Conservation (phyloP, 1,284 basidiomycete genomes). For the Trichosporon sp. region DNA sequence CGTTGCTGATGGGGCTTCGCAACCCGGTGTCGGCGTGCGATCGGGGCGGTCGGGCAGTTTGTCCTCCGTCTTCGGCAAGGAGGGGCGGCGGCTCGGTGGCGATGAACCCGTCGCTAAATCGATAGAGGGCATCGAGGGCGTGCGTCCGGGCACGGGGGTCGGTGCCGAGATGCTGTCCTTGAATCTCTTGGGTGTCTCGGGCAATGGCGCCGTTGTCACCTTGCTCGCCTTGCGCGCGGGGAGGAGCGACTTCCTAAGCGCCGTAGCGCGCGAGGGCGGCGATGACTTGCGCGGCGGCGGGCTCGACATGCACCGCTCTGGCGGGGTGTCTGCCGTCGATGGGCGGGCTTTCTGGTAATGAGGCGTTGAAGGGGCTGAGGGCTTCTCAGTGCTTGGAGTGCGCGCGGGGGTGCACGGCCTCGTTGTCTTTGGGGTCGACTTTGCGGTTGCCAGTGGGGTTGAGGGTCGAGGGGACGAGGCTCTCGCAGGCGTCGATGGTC, state of each 20-base stretch:
- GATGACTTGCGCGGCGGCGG: neutral
- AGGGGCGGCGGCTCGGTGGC: neutral
- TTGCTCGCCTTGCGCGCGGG: neutral
- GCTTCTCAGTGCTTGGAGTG: neutral
- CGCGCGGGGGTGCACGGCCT: constrained; percentile 6
- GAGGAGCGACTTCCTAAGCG: neutral
- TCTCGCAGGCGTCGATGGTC: too few species aligned
- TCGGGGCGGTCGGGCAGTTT: too few species aligned
- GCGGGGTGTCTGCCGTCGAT: neutral
- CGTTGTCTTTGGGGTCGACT: neutral
- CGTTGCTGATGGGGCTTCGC: neutral
- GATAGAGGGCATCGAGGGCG: neutral
- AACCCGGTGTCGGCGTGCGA: too few species aligned
- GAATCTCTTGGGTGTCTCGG: neutral
- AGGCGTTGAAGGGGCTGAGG: neutral
- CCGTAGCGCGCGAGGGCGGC: neutral
- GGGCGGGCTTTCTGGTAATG: neutral
- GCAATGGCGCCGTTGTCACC: neutral
- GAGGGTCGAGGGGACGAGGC: neutral
- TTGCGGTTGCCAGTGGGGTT: neutral
- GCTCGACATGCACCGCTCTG: neutral
- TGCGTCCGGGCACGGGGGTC: neutral
- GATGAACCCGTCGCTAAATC: neutral
- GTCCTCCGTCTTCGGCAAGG: neutral
- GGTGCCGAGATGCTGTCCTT: constrained; percentile 6